A percentile compares a stretch with the other conserved stretches of the same genome.
Evolutionary conservation across 2,329 filamentous ascomycete genomes (phyloP).

Genomic region (Hortaea sp.): DNA sequence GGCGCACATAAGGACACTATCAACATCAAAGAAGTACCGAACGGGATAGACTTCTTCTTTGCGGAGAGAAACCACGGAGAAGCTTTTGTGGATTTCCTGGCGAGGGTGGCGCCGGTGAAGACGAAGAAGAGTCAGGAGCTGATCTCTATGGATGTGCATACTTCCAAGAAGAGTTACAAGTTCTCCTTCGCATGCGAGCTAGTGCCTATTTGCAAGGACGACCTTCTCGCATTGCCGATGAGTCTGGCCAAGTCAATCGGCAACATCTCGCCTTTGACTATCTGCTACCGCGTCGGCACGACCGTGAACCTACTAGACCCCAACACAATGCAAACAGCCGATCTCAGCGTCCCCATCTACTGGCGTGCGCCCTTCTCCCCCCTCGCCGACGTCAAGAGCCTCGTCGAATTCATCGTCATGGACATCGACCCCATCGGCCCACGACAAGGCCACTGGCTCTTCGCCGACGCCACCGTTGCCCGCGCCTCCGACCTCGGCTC

Average conservation of each 20-base stretch:
- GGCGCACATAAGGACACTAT: slow-evolving; percentile 84
- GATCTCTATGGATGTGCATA: slow-evolving; percentile 89
- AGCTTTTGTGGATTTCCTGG: slow-evolving; percentile 83
- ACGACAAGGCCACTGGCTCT: slow-evolving; percentile 68
- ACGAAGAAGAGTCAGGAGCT: slow-evolving; percentile 83
- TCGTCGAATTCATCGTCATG: slow-evolving; percentile 89
- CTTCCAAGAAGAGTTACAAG: slow-evolving; percentile 84
- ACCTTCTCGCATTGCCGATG: slow-evolving; percentile 85
- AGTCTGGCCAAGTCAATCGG: slow-evolving; percentile 78
- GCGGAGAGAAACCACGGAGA: slow-evolving; percentile 81
- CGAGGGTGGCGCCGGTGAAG: slow-evolving; percentile 67
- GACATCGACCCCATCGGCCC: slow-evolving; percentile 76
- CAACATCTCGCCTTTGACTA: slow-evolving; percentile 75
- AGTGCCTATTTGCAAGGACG: slow-evolving; percentile 93
- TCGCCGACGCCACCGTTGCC: slow-evolving; percentile 82
- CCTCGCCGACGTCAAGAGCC: slow-evolving; percentile 71
- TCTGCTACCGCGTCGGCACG: slow-evolving; percentile 85
- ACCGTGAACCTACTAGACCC: slow-evolving; percentile 84
- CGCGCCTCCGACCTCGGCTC: slow-evolving; percentile 74
- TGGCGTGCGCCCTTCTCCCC: slow-evolving; percentile 83
- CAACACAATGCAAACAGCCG: slow-evolving; percentile 79
- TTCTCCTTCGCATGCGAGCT: slow-evolving; percentile 84
- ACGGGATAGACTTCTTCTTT: slow-evolving; percentile 95
- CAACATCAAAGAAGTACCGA: slow-evolving; percentile 95
- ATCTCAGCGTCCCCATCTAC: slow-evolving; percentile 72